These are phyloP conservation scores for Ceriops tagal DNA, from an alignment of 345 rosid species.

Conservation along the genomic window DNA sequence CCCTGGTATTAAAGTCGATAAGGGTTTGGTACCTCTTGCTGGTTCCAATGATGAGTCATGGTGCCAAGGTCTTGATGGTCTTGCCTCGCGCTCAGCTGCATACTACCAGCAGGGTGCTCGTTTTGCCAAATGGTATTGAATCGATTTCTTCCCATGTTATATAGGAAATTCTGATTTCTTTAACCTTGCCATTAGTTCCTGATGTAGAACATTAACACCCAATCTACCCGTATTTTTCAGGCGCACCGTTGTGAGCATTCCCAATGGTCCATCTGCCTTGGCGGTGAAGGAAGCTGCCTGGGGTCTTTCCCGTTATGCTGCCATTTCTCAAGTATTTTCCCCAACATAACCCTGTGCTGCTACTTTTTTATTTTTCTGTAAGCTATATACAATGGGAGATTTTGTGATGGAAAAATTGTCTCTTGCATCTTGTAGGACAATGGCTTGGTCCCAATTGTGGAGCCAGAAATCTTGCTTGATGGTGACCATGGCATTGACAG, in stretches of 20 bases:
- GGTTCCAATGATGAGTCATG: constrained; percentile 95
- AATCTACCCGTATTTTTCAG: constrained; percentile 34
- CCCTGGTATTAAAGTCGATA: constrained; percentile 97
- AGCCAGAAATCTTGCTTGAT: constrained; percentile 96
- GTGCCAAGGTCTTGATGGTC: constrained; percentile 99
- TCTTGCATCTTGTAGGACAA: constrained; percentile 54
- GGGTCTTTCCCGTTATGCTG: constrained; percentile 98
- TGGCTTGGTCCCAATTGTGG: constrained; percentile 96
- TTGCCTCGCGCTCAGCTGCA: constrained; percentile 91
- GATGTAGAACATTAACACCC: not conserved
- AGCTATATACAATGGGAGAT: not conserved
- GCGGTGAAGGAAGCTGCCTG: constrained; percentile 99
- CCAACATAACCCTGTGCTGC: not conserved
- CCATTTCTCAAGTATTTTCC: constrained; percentile 70
- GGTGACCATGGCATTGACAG: constrained; percentile 94
- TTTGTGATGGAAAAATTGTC: constrained; percentile 13
- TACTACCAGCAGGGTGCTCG: constrained; percentile 99
- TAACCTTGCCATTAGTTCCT: too few relatives aligned
- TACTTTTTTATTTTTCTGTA: not conserved
- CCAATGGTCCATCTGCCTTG: constrained; percentile 90
- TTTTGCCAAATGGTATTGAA: constrained; percentile 85
- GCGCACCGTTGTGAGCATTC: constrained; percentile 99
- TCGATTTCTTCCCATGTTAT: not conserved
- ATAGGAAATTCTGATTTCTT: not conserved
- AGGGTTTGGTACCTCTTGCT: constrained; percentile 96